phyloP scores from a whole-genome alignment of 331 rosid species.

The Quercus lobata region DNA sequence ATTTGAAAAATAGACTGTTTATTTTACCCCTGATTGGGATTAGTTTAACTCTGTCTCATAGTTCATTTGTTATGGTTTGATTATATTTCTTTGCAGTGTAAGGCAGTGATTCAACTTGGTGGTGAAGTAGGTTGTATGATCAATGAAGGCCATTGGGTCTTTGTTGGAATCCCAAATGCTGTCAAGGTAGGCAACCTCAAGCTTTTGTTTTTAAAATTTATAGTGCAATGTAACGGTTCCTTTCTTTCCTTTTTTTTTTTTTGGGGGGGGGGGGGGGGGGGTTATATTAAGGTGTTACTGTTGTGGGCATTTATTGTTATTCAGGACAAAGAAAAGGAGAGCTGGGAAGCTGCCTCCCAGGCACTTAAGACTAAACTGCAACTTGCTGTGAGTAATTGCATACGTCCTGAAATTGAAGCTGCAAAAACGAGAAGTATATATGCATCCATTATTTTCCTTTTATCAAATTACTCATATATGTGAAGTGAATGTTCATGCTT shows the following conservation, averaged over 20 bases:
- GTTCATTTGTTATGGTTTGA: constrained; percentile 6
- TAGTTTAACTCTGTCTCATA: not conserved
- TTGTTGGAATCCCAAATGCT: constrained; percentile 79
- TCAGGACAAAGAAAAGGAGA: no score
- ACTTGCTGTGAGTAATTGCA: no score
- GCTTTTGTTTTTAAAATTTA: not conserved
- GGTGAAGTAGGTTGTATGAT: constrained; percentile 96
- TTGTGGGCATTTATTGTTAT: not conserved
- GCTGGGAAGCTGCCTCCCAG: no score
- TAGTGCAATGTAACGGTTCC: not conserved
- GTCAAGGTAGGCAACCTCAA: constrained; percentile 54
- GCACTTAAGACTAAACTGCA: no score
- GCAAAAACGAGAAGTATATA: no score
- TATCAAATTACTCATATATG: no score
- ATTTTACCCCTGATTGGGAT: not conserved
- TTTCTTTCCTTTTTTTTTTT: not conserved
- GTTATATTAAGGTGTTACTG: not conserved
- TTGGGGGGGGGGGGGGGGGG: no score
- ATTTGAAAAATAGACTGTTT: not conserved
- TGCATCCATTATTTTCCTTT: no score
- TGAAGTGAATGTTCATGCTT: no score
- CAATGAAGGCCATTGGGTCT: constrained; percentile 93
- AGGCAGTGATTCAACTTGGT: constrained; percentile 58
- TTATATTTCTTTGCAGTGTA: constrained; percentile 51
- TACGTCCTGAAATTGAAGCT: no score